Evolutionary conservation across 1,284 basidiomycete genomes (phyloP), one percentile per base, ranked within the genome.

Genomic region (Ganoderma boninense): DNA sequence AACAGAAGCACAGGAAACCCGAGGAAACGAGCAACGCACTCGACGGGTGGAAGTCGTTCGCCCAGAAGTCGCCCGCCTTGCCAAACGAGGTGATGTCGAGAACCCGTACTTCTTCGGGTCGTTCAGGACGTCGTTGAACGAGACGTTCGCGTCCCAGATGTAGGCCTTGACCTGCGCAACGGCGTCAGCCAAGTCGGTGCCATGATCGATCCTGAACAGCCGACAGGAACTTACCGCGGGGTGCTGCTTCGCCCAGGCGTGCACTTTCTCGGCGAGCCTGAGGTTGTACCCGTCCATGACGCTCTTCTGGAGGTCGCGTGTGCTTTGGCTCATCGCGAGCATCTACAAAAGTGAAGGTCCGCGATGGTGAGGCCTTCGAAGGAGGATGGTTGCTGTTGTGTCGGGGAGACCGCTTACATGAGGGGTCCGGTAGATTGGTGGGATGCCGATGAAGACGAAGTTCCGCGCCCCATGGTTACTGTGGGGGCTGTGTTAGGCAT

Each of bases 381-480:
- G 38, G 7, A 40, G 38, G 38, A 40, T 40, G 38, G 38, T 5
- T 40, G 38, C 4, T 11, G 6, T 4, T 40, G 2, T 5, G 38
- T 40, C 38, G 38, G 38, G 38, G 38, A 8, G 38, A 11, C 38
- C 10, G 63, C 82, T 18, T 74, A 88, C 88, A 77, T 86, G 72
- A 5, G 88, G 89, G 1, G 85, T 86, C 13, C 87, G 82, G 67
- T 87, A 83, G 43, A 88, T 82, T 0, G 88, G 87, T 1, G 89
- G 89, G 14, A 90, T 87, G 68, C 86, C 89, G 69, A 87, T 80
- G 77, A 89, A 90, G 62, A 90, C 82, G 84, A 90, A 90, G 77
- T 88, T 87, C 59, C 87, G 80, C 4, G 83, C 88, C 26, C 88
- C 88, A n/a, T 78, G 82, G 32, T 82, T 76, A 76, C 84, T 81